These are phyloP conservation scores for Boletus edulis DNA, from an alignment of 768 basidiomycete genomes.

Conservation along the genomic window DNA sequence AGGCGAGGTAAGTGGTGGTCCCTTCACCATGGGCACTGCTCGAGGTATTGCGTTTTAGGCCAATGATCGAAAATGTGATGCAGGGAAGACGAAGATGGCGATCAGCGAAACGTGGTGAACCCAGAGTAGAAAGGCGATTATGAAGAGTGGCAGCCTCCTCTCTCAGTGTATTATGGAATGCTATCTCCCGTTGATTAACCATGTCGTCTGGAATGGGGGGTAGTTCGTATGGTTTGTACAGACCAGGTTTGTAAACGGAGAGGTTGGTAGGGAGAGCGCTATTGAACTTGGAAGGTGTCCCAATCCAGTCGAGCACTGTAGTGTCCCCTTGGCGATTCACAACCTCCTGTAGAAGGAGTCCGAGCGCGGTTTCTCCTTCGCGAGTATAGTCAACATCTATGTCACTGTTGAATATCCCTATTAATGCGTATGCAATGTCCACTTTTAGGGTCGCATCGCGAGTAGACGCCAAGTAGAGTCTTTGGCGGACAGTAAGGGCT, in stretches of 20 bases:
- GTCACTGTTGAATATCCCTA: slow-evolving; percentile 17
- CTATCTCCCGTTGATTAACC: neutral
- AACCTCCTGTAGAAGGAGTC: slow-evolving; percentile 11
- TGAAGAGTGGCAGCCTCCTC: neutral
- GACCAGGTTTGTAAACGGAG: slow-evolving; percentile 7
- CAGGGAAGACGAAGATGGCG: too few species aligned
- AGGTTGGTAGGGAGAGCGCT: slow-evolving; percentile 13
- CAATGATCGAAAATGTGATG: too few species aligned
- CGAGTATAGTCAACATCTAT: neutral
- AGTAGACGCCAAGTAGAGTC: slow-evolving; percentile 12
- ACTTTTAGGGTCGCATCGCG: slow-evolving; percentile 6
- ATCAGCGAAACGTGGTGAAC: too few species aligned
- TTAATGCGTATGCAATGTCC: slow-evolving; percentile 15
- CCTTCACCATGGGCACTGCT: too few species aligned
- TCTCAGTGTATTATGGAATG: neutral
- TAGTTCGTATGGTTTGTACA: neutral
- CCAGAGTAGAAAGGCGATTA: too few species aligned
- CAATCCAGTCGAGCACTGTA: slow-evolving; percentile 20
- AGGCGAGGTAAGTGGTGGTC: too few species aligned
- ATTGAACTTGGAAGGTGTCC: slow-evolving; percentile 14
- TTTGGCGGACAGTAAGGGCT: slow-evolving; percentile 1
- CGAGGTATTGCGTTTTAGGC: too few species aligned
- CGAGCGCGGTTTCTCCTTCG: slow-evolving; percentile 7
- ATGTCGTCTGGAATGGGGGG: neutral
- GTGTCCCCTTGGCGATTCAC: slow-evolving; percentile 11